A percentile compares a stretch with the other conserved stretches of the same genome.
Evolutionary conservation across 768 basidiomycete genomes (phyloP).

Genomic region (Tricholoma bakamatsutake): DNA sequence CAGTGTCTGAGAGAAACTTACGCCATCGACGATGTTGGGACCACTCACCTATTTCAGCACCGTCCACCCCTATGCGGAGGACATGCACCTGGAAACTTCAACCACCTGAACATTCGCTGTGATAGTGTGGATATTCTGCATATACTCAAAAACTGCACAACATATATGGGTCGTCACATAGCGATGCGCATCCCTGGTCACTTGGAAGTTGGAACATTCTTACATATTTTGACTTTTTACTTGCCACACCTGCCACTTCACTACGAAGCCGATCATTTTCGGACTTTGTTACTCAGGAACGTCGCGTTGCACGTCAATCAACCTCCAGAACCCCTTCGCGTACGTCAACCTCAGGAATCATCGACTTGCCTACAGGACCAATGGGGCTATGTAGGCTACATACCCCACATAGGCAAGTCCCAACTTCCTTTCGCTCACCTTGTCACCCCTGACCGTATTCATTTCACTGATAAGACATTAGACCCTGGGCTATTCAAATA

Average conservation of each 20-base stretch:
- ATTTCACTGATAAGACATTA: neutral
- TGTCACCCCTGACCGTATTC: neutral
- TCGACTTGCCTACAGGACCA: no score
- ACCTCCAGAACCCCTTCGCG: neutral
- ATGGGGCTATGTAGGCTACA: no score
- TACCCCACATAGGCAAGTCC: no score
- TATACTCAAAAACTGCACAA: no score
- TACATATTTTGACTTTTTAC: neutral
- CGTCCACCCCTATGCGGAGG: neutral
- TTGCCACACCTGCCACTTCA: neutral
- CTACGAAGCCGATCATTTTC: neutral
- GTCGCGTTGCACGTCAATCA: neutral
- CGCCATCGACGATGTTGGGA: neutral
- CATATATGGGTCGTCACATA: neutral
- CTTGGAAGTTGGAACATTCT: no score
- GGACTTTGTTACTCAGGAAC: neutral
- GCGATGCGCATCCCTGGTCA: neutral
- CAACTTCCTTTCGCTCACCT: neutral
- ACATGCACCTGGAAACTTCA: neutral
- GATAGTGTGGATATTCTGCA: neutral
- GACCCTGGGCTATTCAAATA: neutral
- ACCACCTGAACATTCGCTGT: neutral
- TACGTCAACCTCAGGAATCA: neutral
- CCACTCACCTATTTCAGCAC: neutral
- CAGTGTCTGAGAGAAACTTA: neutral